A percentile compares a stretch with the other conserved stretches of the same genome.
These are phyloP conservation scores for Lupinus albus DNA, from an alignment of 306 rosid genomes.

Conservation along the genomic window DNA sequence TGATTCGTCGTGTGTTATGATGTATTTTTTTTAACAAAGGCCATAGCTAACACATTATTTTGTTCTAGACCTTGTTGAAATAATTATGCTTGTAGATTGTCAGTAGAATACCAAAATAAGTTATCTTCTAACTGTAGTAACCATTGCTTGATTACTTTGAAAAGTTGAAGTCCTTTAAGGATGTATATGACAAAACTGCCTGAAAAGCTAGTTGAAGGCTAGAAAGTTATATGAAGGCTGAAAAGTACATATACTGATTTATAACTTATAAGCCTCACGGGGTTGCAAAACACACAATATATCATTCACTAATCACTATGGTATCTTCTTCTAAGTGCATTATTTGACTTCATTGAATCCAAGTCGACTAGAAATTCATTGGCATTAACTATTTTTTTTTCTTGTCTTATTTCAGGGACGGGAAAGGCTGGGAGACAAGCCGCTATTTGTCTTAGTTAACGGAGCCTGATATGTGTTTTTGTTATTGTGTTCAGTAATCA, in stretches of 20 bases:
- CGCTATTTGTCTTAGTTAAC: constrained; percentile 75
- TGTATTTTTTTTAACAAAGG: constrained; percentile 5
- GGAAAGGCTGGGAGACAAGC: constrained; percentile 64
- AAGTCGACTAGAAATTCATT: constrained; percentile 20
- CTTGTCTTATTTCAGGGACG: constrained; percentile 71
- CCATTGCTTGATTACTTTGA: constrained; percentile 2
- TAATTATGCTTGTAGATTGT: constrained; percentile 19
- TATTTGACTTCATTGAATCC: neutral
- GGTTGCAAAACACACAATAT: too few relatives aligned
- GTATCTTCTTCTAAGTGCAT: neutral
- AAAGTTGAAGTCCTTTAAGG: neutral
- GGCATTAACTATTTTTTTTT: constrained; percentile 24
- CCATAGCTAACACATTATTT: neutral
- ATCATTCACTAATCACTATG: neutral
- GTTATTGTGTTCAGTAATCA: constrained; percentile 34
- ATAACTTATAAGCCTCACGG: too few relatives aligned
- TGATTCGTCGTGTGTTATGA: neutral
- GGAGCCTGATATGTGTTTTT: constrained; percentile 47
- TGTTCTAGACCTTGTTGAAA: neutral
- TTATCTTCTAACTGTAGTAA: neutral
- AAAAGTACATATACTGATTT: too few relatives aligned
- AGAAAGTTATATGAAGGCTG: too few relatives aligned
- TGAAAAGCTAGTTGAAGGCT: too few relatives aligned
- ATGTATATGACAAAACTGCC: too few relatives aligned
- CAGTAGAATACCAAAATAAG: neutral